Evolutionary conservation across 2,329 filamentous ascomycete genomes (phyloP).

Genomic region (Colletotrichum endophyticum): DNA sequence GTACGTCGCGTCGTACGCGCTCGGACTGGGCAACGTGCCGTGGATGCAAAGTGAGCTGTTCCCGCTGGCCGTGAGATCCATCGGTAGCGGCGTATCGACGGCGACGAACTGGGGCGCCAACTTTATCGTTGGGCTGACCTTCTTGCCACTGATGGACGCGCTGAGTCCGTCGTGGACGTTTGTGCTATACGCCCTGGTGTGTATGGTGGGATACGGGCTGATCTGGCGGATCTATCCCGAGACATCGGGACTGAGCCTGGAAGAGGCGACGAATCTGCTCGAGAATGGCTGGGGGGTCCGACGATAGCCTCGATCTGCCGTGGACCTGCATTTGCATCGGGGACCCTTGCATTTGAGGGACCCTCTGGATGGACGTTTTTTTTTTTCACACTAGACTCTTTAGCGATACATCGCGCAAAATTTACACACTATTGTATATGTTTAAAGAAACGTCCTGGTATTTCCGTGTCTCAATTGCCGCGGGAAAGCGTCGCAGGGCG

Average conservation of each 20-base stretch:
- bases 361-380: not conserved
- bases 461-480: not conserved
- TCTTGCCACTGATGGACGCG: constrained; percentile 83
- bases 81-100: constrained; percentile 76
- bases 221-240: constrained; percentile 85
- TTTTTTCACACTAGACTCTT: not conserved
- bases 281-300: constrained; percentile 76
- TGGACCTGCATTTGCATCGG: not conserved
- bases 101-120: constrained; percentile 89
- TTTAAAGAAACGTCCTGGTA: not conserved
- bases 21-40: constrained; percentile 89
- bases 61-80: constrained; percentile 73
- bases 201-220: constrained; percentile 67
- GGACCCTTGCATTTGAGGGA: not conserved
- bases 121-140: constrained; percentile 84
- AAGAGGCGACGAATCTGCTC: constrained; percentile 77
- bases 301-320: not conserved
- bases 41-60: constrained; percentile 98
- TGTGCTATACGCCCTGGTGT: constrained; percentile 77
- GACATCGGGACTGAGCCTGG: constrained; percentile 80
- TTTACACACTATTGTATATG: not conserved
- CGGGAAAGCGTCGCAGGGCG: not conserved
- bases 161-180: constrained; percentile 81
- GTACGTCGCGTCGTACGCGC: constrained; percentile 85
- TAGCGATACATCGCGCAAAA: not conserved